These are phyloP conservation scores for Basipetospora sp. DNA, from an alignment of 2,329 filamentous ascomycete genomes.

Conservation along the genomic window DNA sequence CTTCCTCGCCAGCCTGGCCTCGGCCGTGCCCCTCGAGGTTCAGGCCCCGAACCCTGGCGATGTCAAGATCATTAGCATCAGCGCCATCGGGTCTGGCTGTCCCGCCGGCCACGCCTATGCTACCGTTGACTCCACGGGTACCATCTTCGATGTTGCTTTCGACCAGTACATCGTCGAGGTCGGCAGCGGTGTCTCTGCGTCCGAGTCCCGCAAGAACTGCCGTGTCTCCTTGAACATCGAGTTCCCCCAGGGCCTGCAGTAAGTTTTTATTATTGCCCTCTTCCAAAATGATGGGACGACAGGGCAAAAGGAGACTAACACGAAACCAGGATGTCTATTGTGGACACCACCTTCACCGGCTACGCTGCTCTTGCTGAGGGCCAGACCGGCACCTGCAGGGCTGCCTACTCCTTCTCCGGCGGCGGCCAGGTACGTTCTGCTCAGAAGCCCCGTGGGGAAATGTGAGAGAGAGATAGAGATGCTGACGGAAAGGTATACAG, in stretches of 20 bases:
- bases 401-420: conserved; percentile 15
- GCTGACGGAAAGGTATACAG: conserved; percentile 5
- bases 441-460: too few species aligned
- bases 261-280: conserved; percentile 4
- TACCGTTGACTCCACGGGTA: conserved; percentile 13
- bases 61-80: conserved; percentile 13
- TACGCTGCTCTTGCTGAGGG: conserved; percentile 13
- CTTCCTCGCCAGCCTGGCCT: conserved; percentile 3
- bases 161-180: conserved; percentile 11
- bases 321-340: conserved; percentile 11
- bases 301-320: not conserved
- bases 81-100: conserved; percentile 14
- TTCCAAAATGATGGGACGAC: not conserved
- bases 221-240: conserved; percentile 15
- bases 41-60: conserved; percentile 3
- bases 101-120: conserved; percentile 13
- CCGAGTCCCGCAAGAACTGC: conserved; percentile 16
- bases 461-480: too few species aligned
- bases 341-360: conserved; percentile 15
- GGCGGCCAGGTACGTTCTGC: conserved; percentile 8
- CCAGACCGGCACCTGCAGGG: conserved; percentile 15
- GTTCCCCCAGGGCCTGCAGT: conserved; percentile 14
- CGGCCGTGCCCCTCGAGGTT: conserved; percentile 2
- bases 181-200: conserved; percentile 10
- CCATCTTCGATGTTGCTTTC: conserved; percentile 14